phyloP scores from a whole-genome alignment of 331 rosid genomes.

The Saraca asoca region DNA sequence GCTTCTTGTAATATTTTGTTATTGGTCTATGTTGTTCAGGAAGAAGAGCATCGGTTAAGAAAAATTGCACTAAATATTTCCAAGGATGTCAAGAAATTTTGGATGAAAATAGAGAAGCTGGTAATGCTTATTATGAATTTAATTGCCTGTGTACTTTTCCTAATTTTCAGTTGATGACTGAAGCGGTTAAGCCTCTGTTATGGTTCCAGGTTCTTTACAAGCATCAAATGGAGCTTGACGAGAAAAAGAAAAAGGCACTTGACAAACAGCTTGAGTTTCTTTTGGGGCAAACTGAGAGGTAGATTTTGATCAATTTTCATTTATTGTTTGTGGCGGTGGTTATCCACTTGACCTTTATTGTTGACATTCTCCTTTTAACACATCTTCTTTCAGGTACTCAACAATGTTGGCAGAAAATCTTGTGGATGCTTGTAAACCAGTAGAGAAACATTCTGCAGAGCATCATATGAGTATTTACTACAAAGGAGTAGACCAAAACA shows the following conservation, averaged over 20 bases:
- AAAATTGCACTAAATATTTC: slow-evolving; percentile 94
- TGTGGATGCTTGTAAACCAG: slow-evolving; percentile 67
- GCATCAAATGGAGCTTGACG: slow-evolving; percentile 94
- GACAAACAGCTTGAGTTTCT: slow-evolving; percentile 99
- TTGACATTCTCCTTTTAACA: slow-evolving; percentile 29
- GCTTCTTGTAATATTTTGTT: slow-evolving; percentile 11
- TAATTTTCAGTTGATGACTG: slow-evolving; percentile 23
- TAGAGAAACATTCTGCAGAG: slow-evolving; percentile 46
- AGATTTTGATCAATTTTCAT: slow-evolving; percentile 19
- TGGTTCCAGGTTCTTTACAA: slow-evolving; percentile 81
- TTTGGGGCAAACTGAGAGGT: slow-evolving; percentile 99
- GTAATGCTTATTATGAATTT: slow-evolving; percentile 45
- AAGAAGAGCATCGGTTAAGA: slow-evolving; percentile 86
- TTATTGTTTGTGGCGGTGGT: neutral
- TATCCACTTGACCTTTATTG: slow-evolving; percentile 1
- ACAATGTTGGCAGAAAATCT: slow-evolving; percentile 99
- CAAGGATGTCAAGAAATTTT: slow-evolving; percentile 95
- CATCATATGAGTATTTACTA: slow-evolving; percentile 40
- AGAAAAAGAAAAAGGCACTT: slow-evolving; percentile 89
- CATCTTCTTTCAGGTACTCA: slow-evolving; percentile 72
- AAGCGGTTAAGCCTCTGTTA: slow-evolving; percentile 5
- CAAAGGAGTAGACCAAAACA: slow-evolving; percentile 46
- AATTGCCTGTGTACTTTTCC: slow-evolving; percentile 11
- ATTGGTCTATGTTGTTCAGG: slow-evolving; percentile 55
- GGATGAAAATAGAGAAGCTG: slow-evolving; percentile 97